A percentile compares a stretch with the other conserved stretches of the same genome.
phyloP scores from a whole-genome alignment of 139 green algal species.

The Coccomyxa sp. region DNA sequence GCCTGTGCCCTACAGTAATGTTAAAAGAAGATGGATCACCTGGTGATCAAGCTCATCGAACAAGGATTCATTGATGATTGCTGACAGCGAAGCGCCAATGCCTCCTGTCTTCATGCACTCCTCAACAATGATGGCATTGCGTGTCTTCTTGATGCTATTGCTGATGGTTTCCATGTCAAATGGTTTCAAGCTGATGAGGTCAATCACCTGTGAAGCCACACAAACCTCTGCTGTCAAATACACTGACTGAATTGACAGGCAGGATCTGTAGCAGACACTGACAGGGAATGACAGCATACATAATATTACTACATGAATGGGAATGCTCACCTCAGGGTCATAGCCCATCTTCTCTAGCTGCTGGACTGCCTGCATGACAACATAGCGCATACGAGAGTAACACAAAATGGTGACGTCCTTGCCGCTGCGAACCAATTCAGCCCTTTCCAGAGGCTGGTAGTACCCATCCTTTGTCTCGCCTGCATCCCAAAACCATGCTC shows the following conservation, averaged over 20 bases:
- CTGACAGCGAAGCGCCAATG: conserved; percentile 91
- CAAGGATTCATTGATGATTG: conserved; percentile 86
- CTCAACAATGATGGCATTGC: conserved; percentile 88
- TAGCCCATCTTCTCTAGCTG: conserved; percentile 72
- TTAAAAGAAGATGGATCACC: conserved; percentile 9
- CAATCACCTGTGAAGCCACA: conserved; percentile 64
- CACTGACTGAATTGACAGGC: neutral
- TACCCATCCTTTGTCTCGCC: conserved; percentile 47
- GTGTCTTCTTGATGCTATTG: conserved; percentile 83
- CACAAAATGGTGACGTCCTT: conserved; percentile 91
- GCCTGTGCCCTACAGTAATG: too few species aligned
- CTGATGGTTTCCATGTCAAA: conserved; percentile 95
- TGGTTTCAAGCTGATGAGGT: conserved; percentile 96
- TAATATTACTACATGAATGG: neutral
- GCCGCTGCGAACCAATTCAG: conserved; percentile 78
- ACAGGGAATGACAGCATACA: neutral
- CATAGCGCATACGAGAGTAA: conserved; percentile 94
- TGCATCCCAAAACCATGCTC: conserved; percentile 1
- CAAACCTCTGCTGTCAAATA: neutral
- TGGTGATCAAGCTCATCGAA: conserved; percentile 94
- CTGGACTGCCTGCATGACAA: conserved; percentile 74
- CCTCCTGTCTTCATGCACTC: conserved; percentile 97
- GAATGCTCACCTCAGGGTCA: conserved; percentile 66
- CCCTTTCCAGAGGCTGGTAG: conserved; percentile 75
- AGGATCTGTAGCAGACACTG: neutral